phyloP scores from a whole-genome alignment of 2,329 filamentous ascomycete species.

The Arthrobotrys entomopaga region DNA sequence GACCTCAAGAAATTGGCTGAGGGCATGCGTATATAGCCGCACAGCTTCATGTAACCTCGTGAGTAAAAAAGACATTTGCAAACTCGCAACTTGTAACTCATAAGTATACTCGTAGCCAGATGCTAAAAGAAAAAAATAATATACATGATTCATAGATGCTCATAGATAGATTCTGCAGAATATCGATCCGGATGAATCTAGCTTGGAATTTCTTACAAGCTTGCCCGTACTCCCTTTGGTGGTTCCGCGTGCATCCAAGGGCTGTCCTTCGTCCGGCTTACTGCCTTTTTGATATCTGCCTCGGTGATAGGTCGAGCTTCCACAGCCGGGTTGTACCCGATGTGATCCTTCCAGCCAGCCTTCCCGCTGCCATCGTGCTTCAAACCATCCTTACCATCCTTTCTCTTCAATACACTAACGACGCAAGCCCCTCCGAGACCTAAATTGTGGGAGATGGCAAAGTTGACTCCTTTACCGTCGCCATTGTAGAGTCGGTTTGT shows the following conservation, averaged over 20 bases:
- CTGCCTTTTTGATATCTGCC: constrained; percentile 74
- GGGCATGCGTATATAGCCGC: background rate
- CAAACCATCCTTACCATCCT: constrained; percentile 75
- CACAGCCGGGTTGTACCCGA: constrained; percentile 90
- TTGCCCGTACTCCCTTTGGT: constrained; percentile 25
- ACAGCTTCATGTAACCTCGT: constrained; percentile 18
- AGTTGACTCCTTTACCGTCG: constrained; percentile 67
- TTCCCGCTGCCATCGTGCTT: constrained; percentile 59
- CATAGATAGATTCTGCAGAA: background rate
- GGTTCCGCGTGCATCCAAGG: constrained; percentile 53
- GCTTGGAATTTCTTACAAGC: constrained; percentile 9
- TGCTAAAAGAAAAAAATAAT: constrained; percentile 17
- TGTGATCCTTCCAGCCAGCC: constrained; percentile 73
- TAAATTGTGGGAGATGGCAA: constrained; percentile 89
- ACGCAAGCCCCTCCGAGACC: constrained; percentile 91
- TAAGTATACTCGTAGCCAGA: constrained; percentile 17
- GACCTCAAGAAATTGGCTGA: background rate
- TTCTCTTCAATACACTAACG: constrained; percentile 85
- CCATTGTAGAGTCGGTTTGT: constrained; percentile 80
- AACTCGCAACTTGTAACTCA: constrained; percentile 4
- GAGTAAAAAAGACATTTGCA: background rate
- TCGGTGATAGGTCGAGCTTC: constrained; percentile 88
- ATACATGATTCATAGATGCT: constrained; percentile 26
- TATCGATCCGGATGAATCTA: background rate
- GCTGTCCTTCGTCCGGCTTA: constrained; percentile 74